Conservation (phyloP, 768 basidiomycete species). For the Mycena alexandri region DNA sequence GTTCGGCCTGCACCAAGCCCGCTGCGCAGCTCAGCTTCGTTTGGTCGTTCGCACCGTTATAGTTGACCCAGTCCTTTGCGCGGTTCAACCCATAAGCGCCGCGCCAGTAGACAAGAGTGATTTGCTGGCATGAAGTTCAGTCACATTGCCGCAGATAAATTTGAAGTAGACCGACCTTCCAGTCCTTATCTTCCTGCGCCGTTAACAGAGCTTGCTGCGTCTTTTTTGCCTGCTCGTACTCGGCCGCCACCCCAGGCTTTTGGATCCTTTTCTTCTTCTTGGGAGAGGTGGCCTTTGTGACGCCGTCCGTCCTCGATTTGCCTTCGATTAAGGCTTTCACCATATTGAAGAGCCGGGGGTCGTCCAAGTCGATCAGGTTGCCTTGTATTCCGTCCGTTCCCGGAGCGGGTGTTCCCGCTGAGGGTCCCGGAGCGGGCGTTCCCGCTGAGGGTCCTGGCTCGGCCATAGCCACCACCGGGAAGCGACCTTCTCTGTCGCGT, state of each 20-base stretch:
- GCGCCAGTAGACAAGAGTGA: too few species aligned
- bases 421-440: too few species aligned
- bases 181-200: constrained; percentile 2
- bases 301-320: too few species aligned
- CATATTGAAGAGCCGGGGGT: too few species aligned
- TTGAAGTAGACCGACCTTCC: constrained; percentile 8
- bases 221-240: background rate
- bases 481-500: background rate
- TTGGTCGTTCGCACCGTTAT: constrained; percentile 1
- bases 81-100: constrained; percentile 1
- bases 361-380: too few species aligned
- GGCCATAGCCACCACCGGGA: background rate
- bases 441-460: too few species aligned
- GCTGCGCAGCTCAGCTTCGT: too few species aligned
- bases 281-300: too few species aligned
- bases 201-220: background rate
- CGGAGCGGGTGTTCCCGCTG: background rate
- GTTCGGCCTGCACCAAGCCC: constrained; percentile 1
- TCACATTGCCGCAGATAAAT: background rate
- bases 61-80: background rate
- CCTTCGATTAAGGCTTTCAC: too few species aligned
- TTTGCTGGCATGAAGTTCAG: too few species aligned
- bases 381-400: too few species aligned
- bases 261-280: background rate
- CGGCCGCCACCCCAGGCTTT: background rate